Base-by-base conservation (phyloP, 805 yeast genomes). In the Sugiyamaella marilandica region DNA sequence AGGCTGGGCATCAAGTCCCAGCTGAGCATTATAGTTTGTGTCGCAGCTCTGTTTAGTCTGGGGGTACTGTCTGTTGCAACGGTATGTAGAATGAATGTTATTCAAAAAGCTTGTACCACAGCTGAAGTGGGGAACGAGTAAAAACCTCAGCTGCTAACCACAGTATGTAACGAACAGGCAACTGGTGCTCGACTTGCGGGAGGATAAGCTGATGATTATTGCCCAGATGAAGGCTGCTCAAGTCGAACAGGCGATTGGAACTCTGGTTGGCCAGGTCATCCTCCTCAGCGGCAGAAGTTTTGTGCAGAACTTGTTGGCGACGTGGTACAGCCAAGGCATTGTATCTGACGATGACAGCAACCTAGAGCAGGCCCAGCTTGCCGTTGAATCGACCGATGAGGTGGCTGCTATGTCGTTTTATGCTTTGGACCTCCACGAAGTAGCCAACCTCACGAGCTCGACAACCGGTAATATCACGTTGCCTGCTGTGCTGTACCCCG, bases 161-260 rank as follows among this genome's bases (percentile, higher is more conserved):
- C 35, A 61, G 61, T 62, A 56, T 41, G 78, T 85, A 2, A 87
- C 87, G 66, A 87, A 85, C 66, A 79, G 87, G 2, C 64, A 71
- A 2, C 83, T 80, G 54, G 79, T 83, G 55, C 74, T 81, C 39
- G 69, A 76, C 46, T 68, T 85, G 47, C 73, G 92, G 63, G 78
- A 83, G 1, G 88, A 87, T 55, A 75, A 89, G 54, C 70, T 89
- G 19, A 80, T 78, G 58, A 87, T 87, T 37, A 85, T 88, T 19
- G 86, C 96, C 2, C 88, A 87, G 64, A 72, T 89, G 53, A 87
- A 87, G 65, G 80, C 90, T 0, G 79, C 90, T 0, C 96, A 89
- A 66, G 74, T 88, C 18, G 76, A 77, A 53, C 96, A 87, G 67
- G 78, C 80, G 41, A 69, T 86, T 51, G 78, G 79, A 53, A 76